phyloP scores from a whole-genome alignment of 345 rosid species.

The Alliaria petiolata region DNA sequence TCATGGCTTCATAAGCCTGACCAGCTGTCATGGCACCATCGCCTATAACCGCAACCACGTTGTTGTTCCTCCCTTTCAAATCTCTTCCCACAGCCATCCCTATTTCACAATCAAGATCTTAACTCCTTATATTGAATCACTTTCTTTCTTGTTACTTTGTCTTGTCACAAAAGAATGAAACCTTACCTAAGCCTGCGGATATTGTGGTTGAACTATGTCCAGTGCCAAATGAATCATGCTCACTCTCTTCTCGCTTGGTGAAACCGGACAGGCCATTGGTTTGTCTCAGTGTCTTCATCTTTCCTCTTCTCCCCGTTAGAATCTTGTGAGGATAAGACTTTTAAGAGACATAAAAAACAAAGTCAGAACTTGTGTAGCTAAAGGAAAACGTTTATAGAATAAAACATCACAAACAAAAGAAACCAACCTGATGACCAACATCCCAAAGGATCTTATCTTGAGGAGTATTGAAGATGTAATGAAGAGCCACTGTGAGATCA shows the following conservation, averaged over 20 bases:
- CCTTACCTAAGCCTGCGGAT: conserved; percentile 87
- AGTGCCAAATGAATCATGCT: conserved; percentile 87
- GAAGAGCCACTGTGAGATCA: conserved; percentile 97
- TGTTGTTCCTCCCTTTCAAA: conserved; percentile 68
- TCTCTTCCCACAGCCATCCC: conserved; percentile 98
- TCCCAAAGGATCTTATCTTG: conserved; percentile 91
- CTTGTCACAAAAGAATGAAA: not conserved
- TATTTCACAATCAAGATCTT: conserved; percentile 17
- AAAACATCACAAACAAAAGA: conserved; percentile 32
- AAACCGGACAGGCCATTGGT: conserved; percentile 92
- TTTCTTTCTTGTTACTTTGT: no score
- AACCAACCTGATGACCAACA: conserved; percentile 93
- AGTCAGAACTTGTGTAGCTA: not conserved
- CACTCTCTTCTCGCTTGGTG: conserved; percentile 86
- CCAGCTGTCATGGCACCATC: conserved; percentile 99
- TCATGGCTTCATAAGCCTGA: conserved; percentile 98
- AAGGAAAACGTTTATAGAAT: not conserved
- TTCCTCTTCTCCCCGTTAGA: conserved; percentile 90
- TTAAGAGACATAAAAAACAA: not conserved
- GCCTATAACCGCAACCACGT: conserved; percentile 81
- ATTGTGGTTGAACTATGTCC: conserved; percentile 96
- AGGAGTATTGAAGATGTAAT: conserved; percentile 85
- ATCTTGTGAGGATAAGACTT: conserved; percentile 96
- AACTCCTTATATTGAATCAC: not conserved
- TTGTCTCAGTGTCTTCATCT: conserved; percentile 85